These are phyloP conservation scores for Crithidia sp. DNA, from an alignment of 208 protist genomes.

Conservation along the genomic window DNA sequence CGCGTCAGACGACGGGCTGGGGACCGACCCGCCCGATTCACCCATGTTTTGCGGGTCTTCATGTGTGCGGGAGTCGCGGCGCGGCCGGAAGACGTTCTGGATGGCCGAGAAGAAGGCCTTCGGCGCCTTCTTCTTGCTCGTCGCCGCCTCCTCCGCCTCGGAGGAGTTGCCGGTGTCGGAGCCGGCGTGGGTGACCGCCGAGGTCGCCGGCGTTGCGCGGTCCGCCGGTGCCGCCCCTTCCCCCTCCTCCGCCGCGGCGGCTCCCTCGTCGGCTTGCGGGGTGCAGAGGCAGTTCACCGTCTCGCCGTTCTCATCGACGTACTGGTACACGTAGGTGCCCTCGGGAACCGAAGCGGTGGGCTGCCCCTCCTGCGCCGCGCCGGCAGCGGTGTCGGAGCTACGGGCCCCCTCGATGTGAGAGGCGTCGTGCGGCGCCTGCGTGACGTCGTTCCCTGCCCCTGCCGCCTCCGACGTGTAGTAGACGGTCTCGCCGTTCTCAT, in stretches of 20 bases:
- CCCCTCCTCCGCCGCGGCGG: conserved; percentile 3
- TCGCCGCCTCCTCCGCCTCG: conserved; percentile 1
- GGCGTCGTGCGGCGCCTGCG: conserved; percentile 10
- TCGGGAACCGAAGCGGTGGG: neutral
- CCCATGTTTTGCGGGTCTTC: conserved; percentile 18
- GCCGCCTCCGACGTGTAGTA: conserved; percentile 38
- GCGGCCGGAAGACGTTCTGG: conserved; percentile 24
- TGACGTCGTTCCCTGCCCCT: conserved; percentile 29
- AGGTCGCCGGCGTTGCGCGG: conserved; percentile 3
- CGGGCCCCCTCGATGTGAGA: neutral
- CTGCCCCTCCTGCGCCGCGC: neutral
- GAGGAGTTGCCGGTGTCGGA: conserved; percentile 16
- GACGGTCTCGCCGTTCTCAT: conserved; percentile 55
- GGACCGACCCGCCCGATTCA: neutral
- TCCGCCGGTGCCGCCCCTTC: neutral
- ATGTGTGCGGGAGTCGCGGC: conserved; percentile 14
- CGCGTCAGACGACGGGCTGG: neutral
- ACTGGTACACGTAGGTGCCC: conserved; percentile 39
- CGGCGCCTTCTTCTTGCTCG: conserved; percentile 16
- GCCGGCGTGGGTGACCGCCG: conserved; percentile 3
- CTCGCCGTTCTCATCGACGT: conserved; percentile 45
- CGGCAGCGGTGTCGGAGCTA: neutral
- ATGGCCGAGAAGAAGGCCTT: conserved; percentile 22
- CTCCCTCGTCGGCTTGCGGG: conserved; percentile 9
- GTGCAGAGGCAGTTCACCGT: conserved; percentile 43